Evolutionary conservation across 2,329 filamentous ascomycete genomes (phyloP).

Genomic region (Cercospora sojina): DNA sequence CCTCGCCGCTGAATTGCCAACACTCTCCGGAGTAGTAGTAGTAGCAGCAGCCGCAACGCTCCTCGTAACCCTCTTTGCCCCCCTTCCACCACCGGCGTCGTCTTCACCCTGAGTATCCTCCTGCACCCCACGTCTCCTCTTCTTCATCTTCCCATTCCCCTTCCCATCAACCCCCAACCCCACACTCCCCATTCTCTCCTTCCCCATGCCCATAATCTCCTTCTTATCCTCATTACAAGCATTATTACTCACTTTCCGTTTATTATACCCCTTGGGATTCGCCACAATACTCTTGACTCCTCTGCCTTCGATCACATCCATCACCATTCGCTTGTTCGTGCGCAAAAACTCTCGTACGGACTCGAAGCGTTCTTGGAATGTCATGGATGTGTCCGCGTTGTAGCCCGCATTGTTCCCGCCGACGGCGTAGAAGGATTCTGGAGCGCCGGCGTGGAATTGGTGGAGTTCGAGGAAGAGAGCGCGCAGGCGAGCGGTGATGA

Average conservation of each 20-base stretch:
- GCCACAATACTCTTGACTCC: conserved; percentile 26
- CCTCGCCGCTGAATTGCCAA: not conserved
- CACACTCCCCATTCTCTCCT: conserved; percentile 9
- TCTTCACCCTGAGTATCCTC: not conserved
- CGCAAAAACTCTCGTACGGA: conserved; percentile 15
- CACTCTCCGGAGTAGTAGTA: too few species aligned
- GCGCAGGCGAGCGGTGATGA: conserved; percentile 23
- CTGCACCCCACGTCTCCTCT: not conserved
- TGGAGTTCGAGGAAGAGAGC: conserved; percentile 22
- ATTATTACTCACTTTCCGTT: conserved; percentile 25
- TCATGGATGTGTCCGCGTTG: conserved; percentile 11
- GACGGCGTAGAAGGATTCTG: conserved; percentile 18
- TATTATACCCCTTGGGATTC: conserved; percentile 23
- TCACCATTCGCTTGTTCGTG: conserved; percentile 23
- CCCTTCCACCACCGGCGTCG: not conserved
- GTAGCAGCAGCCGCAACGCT: not conserved
- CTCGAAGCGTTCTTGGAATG: conserved; percentile 19
- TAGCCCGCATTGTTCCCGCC: conserved; percentile 25
- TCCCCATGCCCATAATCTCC: conserved; percentile 25
- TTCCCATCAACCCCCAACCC: conserved; percentile 1
- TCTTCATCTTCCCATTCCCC: conserved; percentile 4
- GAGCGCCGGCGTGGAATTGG: conserved; percentile 20
- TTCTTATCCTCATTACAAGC: conserved; percentile 28
- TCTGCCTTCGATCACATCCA: conserved; percentile 29
- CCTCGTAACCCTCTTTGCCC: not conserved